phyloP scores from a whole-genome alignment of 352 stramenopile genomes.

The Blastocystis sp. region DNA sequence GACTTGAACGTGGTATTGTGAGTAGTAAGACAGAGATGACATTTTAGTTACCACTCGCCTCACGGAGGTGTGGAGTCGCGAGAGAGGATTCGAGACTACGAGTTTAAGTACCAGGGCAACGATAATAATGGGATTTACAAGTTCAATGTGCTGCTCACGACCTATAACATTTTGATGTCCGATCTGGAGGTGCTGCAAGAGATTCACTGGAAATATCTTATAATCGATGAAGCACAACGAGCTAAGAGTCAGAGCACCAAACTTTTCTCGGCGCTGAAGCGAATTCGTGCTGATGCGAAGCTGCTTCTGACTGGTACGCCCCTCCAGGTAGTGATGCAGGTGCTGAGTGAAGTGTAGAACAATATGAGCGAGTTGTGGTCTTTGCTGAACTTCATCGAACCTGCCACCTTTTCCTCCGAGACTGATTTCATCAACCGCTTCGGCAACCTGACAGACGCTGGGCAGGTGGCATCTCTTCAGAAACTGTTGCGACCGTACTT shows the following conservation, averaged over 20 bases:
- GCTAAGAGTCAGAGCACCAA: constrained; percentile 94
- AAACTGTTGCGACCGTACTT: constrained; percentile 94
- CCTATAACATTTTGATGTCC: constrained; percentile 88
- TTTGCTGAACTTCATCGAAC: constrained; percentile 98
- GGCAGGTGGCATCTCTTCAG: constrained; percentile 89
- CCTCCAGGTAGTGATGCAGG: constrained; percentile 84
- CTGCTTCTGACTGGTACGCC: constrained; percentile 95
- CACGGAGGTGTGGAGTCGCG: constrained; percentile 70
- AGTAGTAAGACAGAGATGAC: background rate
- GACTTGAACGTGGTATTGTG: constrained; percentile 97
- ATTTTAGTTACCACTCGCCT: constrained; percentile 44
- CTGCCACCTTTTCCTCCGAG: constrained; percentile 82
- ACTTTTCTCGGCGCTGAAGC: constrained; percentile 80
- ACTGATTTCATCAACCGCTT: constrained; percentile 93
- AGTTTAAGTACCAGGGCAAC: constrained; percentile 84
- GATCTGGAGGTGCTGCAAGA: constrained; percentile 81
- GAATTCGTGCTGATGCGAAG: constrained; percentile 68
- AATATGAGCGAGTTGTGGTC: constrained; percentile 92
- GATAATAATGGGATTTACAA: constrained; percentile 74
- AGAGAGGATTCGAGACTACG: constrained; percentile 84
- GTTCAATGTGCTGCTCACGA: constrained; percentile 94
- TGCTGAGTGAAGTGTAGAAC: constrained; percentile 63
- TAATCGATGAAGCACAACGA: constrained; percentile 97
- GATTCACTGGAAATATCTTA: constrained; percentile 90
- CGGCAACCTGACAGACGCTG: constrained; percentile 89